Evolutionary conservation across 2,329 filamentous ascomycete species (phyloP).

Genomic region (Aureobasidium sp.): DNA sequence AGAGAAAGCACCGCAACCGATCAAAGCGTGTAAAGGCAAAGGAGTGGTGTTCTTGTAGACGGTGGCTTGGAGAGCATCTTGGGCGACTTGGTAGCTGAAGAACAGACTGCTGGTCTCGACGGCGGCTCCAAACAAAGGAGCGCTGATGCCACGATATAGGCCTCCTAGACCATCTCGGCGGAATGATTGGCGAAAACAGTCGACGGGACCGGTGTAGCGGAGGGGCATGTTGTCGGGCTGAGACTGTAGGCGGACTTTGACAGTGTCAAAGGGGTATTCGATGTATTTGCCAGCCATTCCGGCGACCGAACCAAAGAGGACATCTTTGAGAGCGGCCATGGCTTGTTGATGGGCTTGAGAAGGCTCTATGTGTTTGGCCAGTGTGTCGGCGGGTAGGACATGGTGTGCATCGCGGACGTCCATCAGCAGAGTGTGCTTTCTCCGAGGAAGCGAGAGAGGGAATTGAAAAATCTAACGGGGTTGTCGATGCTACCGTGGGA

Average conservation of each 20-base stretch:
- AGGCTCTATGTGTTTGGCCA: slow-evolving; percentile 10
- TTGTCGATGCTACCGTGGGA: slow-evolving; percentile 35
- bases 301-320: slow-evolving; percentile 90
- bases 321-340: slow-evolving; percentile 82
- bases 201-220: slow-evolving; percentile 85
- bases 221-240: slow-evolving; percentile 87
- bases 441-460: background rate
- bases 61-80: slow-evolving; percentile 69
- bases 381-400: slow-evolving; percentile 12
- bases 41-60: slow-evolving; percentile 61
- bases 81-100: slow-evolving; percentile 61
- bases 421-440: slow-evolving; percentile 19
- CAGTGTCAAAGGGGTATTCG: slow-evolving; percentile 98
- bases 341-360: slow-evolving; percentile 39
- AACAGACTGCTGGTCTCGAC: slow-evolving; percentile 94
- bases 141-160: slow-evolving; percentile 93
- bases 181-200: slow-evolving; percentile 93
- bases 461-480: background rate
- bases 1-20: slow-evolving; percentile 84
- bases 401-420: slow-evolving; percentile 23
- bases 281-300: slow-evolving; percentile 95
- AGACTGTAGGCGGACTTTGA: slow-evolving; percentile 98
- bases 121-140: slow-evolving; percentile 90
- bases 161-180: slow-evolving; percentile 80
- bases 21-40: slow-evolving; percentile 77